Conservation (phyloP, 164 flowering plant genomes). For the Liriodendron chinense region DNA sequence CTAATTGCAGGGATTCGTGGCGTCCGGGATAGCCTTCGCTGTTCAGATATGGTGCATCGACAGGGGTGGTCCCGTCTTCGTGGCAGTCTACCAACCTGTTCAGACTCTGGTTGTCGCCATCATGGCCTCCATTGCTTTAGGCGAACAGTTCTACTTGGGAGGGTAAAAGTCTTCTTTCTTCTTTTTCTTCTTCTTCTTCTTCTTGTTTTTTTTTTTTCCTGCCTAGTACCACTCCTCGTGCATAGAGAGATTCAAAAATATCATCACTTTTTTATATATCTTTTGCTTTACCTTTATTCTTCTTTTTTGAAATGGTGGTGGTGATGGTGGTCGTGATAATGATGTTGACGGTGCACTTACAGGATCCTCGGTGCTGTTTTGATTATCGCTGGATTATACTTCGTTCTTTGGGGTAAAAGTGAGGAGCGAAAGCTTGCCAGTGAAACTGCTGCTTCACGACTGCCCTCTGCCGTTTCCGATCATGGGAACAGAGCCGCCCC, state of each 20-base stretch:
- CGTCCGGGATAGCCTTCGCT: constrained; percentile 98
- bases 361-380: constrained; percentile 95
- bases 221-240: too few species aligned
- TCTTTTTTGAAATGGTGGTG: background rate
- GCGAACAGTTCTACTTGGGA: constrained; percentile 96
- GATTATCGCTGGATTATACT: constrained; percentile 80
- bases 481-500: constrained; percentile 37
- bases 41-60: constrained; percentile 99
- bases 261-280: background rate
- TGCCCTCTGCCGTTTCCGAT: constrained; percentile 33
- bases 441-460: constrained; percentile 19
- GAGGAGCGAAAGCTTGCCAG: constrained; percentile 57
- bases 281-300: background rate
- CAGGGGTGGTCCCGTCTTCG: constrained; percentile 99
- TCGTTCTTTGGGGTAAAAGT: constrained; percentile 96
- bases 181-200: background rate
- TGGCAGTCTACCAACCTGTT: constrained; percentile 97
- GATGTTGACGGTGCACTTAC: constrained; percentile 17
- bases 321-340: background rate
- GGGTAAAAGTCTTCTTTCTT: constrained; percentile 42
- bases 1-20: constrained; percentile 82
- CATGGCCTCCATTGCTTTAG: constrained; percentile 83
- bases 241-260: background rate
- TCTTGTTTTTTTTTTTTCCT: background rate
- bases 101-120: constrained; percentile 97